These are phyloP conservation scores for Psilocybe tampanensis DNA, from an alignment of 768 basidiomycete genomes.

Conservation along the genomic window DNA sequence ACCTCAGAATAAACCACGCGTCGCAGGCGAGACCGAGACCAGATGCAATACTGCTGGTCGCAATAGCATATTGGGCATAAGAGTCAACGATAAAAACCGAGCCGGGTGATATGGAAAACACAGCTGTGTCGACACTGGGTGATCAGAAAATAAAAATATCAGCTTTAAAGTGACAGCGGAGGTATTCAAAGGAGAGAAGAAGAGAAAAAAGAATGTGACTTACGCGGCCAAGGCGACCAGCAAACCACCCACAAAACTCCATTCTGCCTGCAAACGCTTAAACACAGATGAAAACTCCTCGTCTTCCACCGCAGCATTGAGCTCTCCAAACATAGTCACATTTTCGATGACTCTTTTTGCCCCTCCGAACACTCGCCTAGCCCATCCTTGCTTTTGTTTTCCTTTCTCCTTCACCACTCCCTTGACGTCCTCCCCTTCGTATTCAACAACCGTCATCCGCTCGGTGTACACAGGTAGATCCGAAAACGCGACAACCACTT, in stretches of 20 bases:
- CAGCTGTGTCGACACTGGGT: slow-evolving; percentile 50
- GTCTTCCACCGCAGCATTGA: slow-evolving; percentile 47
- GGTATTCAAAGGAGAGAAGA: neutral
- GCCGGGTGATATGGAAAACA: slow-evolving; percentile 63
- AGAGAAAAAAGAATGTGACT: slow-evolving; percentile 15
- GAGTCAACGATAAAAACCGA: slow-evolving; percentile 51
- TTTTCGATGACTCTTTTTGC: neutral
- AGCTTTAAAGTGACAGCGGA: too few species aligned
- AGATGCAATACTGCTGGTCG: slow-evolving; percentile 58
- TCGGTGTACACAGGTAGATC: slow-evolving; percentile 47
- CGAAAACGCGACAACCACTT: slow-evolving; percentile 17
- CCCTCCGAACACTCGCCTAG: neutral
- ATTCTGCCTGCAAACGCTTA: slow-evolving; percentile 54
- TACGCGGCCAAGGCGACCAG: slow-evolving; percentile 66
- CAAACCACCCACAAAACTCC: slow-evolving; percentile 66
- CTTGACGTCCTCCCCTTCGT: too few species aligned
- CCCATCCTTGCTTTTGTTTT: neutral
- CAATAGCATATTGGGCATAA: slow-evolving; percentile 53
- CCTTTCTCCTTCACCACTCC: too few species aligned
- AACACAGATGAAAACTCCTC: slow-evolving; percentile 56
- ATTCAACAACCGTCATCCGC: slow-evolving; percentile 8
- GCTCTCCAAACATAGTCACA: slow-evolving; percentile 53
- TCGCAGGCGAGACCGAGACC: slow-evolving; percentile 67
- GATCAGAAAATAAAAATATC: neutral
- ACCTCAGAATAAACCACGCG: slow-evolving; percentile 68